Evolutionary conservation across 1,284 basidiomycete species (phyloP), one percentile per base, ranked within the genome.

Genomic region (Ceraceosorus bombacis): DNA sequence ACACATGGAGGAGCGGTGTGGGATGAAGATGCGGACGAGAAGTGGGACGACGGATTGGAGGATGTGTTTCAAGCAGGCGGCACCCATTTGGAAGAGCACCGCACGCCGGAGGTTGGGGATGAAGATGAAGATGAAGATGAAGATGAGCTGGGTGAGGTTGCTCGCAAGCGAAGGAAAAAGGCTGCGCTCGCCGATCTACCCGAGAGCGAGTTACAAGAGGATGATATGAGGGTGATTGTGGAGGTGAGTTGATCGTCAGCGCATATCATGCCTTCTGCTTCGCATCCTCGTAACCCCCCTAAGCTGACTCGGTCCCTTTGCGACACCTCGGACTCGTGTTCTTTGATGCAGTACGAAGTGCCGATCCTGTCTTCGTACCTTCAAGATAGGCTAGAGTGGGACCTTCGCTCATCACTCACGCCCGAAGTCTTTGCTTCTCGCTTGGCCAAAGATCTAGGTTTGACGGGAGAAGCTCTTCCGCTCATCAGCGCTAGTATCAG

Each of bases 331-430:
- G 60, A 27, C 27, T 27, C 27, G 27, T 27, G 27, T 27, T 3
- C 27, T 27, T 27, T 27, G 27, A 27, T 61, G 55, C 78, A 95
- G 90, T 90, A 98, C 77, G 93, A 98, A 79, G 90, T 98, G n/a
- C 94, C 97, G 78, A 89, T 98, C 74, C 88, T 87, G 52, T 89
- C 87, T 15, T 83, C 91, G 77, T 89, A 94, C 78, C 83, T 98
- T 0, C 82, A 88, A 60, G 94, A 98, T 80, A 89, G 93, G 67
- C 89, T 98, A 70, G 95, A 98, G 79, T 98, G 95, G 95, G 94
- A 98, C 78, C 83, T 98, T 6, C 85, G 90, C 40, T 96, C 93
- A 0, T 83, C 88, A 0, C 84, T 97, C 13, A 93, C 92, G 0
- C 94, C 94, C 0, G 88, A 94, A 74, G 82, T 81, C 1, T 98